Percentiles rank a stretch among this genome's conserved stretches.
Conservation (phyloP, 2,329 filamentous ascomycete genomes). For the Lecanicillium sp. region DNA sequence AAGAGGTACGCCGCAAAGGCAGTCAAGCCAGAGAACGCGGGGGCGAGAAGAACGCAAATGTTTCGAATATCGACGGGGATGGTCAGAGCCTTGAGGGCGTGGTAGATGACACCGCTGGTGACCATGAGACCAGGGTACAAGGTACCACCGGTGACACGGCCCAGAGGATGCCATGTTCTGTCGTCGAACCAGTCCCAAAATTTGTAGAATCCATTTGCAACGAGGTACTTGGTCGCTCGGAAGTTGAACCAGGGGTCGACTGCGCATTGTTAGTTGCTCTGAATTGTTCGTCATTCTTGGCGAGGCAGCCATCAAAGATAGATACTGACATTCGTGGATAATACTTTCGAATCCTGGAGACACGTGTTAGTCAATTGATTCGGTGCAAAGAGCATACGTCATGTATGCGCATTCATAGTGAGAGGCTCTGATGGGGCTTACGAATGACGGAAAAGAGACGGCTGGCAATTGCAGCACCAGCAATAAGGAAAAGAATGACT, state of each 20-base stretch:
- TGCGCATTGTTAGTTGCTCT: slow-evolving; percentile 31
- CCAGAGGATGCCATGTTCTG: slow-evolving; percentile 98
- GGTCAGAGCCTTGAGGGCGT: slow-evolving; percentile 78
- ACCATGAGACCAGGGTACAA: slow-evolving; percentile 98
- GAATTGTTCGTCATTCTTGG: not conserved
- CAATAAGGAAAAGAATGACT: slow-evolving; percentile 85
- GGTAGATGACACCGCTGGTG: slow-evolving; percentile 94
- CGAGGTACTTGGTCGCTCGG: slow-evolving; percentile 93
- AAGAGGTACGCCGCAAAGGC: slow-evolving; percentile 89
- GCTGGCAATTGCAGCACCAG: slow-evolving; percentile 82
- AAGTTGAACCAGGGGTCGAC: slow-evolving; percentile 99
- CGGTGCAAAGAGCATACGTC: not conserved
- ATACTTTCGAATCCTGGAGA: slow-evolving; percentile 86
- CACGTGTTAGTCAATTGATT: slow-evolving; percentile 20
- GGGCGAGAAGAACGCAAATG: slow-evolving; percentile 93
- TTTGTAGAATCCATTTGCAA: slow-evolving; percentile 93
- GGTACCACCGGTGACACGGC: slow-evolving; percentile 96
- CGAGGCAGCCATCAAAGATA: slow-evolving; percentile 8
- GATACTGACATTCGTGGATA: slow-evolving; percentile 90
- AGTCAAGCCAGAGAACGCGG: slow-evolving; percentile 88
- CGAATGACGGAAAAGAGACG: slow-evolving; percentile 97
- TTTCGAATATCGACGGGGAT: slow-evolving; percentile 97
- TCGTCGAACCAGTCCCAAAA: slow-evolving; percentile 99
- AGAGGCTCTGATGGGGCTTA: slow-evolving; percentile 37
- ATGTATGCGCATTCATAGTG: not conserved